A percentile compares a stretch with the other conserved stretches of the same genome.
phyloP scores from a whole-genome alignment of 495 filamentous ascomycete species.

The Daldinia vernicosa region DNA sequence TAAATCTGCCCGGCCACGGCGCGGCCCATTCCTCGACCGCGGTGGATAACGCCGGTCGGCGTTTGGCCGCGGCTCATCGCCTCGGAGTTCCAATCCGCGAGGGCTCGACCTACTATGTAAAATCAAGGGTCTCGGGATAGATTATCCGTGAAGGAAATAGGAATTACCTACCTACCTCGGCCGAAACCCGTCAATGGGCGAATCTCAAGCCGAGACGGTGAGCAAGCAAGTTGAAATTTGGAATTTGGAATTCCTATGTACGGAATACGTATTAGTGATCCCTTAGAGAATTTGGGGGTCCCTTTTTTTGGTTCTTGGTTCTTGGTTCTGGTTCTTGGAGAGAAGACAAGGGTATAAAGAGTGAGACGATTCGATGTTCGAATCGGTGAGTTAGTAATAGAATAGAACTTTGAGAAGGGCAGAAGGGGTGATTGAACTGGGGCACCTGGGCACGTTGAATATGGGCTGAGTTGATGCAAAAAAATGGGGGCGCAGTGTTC shows the following conservation, averaged over 20 bases:
- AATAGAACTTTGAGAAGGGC: constrained; percentile 7
- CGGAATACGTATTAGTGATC: neutral
- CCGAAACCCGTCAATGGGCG: constrained; percentile 4
- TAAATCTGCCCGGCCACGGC: constrained; percentile 22
- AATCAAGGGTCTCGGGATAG: neutral
- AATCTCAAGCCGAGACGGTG: constrained; percentile 17
- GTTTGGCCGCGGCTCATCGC: constrained; percentile 19
- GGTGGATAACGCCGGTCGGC: neutral
- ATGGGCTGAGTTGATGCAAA: constrained; percentile 36
- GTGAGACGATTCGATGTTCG: constrained; percentile 20
- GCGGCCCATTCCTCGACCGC: constrained; percentile 3
- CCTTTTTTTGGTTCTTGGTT: constrained; percentile 2
- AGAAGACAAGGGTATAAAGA: constrained; percentile 5
- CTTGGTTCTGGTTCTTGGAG: no score
- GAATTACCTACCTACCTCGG: constrained; percentile 21
- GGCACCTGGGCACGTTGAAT: constrained; percentile 13
- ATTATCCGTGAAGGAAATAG: constrained; percentile 13
- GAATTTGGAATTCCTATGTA: constrained; percentile 1
- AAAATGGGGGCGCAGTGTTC: constrained; percentile 24
- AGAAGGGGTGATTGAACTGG: constrained; percentile 14
- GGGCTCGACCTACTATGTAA: neutral
- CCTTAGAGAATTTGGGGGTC: constrained; percentile 17
- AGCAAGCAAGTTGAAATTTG: constrained; percentile 9
- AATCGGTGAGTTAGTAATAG: constrained; percentile 19
- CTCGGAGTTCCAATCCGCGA: neutral